Percentiles rank a stretch among this genome's conserved stretches.
Conservation (phyloP, 2,329 filamentous ascomycete species). For the Xylariaceae sp. region DNA sequence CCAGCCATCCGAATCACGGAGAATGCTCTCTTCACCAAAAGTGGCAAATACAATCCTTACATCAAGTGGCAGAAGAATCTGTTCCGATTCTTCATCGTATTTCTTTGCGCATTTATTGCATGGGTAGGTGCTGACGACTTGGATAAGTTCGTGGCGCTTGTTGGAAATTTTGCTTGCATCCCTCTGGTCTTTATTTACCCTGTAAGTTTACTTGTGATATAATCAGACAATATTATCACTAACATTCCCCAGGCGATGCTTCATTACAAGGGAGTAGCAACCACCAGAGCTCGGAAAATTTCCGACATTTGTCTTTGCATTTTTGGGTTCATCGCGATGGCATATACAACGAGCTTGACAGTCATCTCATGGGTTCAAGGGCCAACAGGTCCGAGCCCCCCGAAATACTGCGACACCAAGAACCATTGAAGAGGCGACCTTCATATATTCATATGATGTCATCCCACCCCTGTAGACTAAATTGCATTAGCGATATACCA, state of each 20-base stretch:
- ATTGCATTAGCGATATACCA: constrained; percentile 1
- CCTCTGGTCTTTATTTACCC: constrained; percentile 97
- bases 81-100: constrained; percentile 90
- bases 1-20: constrained; percentile 95
- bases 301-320: constrained; percentile 73
- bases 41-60: constrained; percentile 94
- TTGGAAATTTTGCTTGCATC: constrained; percentile 97
- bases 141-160: constrained; percentile 94
- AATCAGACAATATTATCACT: not conserved
- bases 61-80: constrained; percentile 99
- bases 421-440: constrained; percentile 11
- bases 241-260: constrained; percentile 68
- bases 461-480: constrained; percentile 18
- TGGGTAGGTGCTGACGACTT: constrained; percentile 91
- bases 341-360: constrained; percentile 85
- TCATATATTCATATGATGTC: too few species aligned
- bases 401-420: constrained; percentile 51
- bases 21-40: constrained; percentile 88
- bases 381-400: constrained; percentile 35
- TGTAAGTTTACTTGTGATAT: constrained; percentile 52
- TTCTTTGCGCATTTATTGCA: constrained; percentile 79
- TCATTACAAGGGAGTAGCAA: constrained; percentile 78
- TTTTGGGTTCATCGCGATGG: constrained; percentile 83
- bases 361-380: constrained; percentile 78
- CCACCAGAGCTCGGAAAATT: constrained; percentile 59